Conservation (phyloP, 78 protist species). For the Monosiga brevicollis region DNA sequence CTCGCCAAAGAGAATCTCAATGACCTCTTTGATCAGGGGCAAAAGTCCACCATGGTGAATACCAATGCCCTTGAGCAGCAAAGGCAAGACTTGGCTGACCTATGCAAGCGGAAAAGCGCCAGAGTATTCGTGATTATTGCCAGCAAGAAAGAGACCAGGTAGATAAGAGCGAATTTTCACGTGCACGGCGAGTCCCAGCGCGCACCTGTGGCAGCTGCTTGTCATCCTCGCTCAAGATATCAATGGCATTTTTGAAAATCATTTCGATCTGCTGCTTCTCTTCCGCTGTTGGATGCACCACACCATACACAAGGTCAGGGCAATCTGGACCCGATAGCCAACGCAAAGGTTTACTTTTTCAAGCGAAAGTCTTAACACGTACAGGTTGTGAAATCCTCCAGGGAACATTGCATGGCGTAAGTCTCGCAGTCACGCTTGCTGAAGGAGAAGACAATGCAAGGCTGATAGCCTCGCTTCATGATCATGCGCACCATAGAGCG, state of each 20-base stretch:
- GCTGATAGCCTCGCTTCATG: neutral
- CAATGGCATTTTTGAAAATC: slow-evolving; percentile 43
- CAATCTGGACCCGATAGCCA: no score
- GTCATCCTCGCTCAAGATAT: slow-evolving; percentile 32
- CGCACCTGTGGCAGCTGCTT: no score
- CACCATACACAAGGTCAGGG: no score
- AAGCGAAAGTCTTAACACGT: no score
- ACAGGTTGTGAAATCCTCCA: no score
- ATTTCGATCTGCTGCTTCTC: slow-evolving; percentile 61
- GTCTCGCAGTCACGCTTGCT: slow-evolving; percentile 64
- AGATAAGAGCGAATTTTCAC: no score
- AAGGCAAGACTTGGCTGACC: neutral
- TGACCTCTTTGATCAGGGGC: slow-evolving; percentile 85
- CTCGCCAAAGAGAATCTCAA: slow-evolving; percentile 70
- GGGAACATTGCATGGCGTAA: slow-evolving; percentile 20
- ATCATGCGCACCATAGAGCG: neutral
- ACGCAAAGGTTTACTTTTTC: no score
- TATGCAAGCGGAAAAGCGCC: no score
- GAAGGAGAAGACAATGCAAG: slow-evolving; percentile 67
- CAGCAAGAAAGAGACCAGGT: no score
- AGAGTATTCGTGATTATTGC: no score
- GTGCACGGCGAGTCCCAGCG: no score
- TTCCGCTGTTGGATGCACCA: neutral
- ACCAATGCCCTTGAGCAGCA: slow-evolving; percentile 82
- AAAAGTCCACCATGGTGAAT: slow-evolving; percentile 94